Evolutionary conservation across 148 eudicot species (phyloP).

Genomic region (Drosera capensis): DNA sequence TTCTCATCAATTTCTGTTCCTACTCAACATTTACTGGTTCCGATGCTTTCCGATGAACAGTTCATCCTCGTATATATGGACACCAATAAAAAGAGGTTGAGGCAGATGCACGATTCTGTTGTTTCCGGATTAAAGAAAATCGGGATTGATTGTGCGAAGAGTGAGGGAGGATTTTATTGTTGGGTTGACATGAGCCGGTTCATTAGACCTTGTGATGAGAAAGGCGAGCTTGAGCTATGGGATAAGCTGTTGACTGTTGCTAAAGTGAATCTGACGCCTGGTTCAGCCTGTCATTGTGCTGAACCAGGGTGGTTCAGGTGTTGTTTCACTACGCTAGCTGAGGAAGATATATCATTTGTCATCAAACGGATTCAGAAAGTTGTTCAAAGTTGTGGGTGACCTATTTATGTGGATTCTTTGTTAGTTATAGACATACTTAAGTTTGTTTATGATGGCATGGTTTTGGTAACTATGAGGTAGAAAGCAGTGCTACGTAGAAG

Average conservation of each 20-base stretch:
- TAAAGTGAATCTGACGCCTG: conserved; percentile 67
- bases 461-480: conserved; percentile 3
- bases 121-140: conserved; percentile 48
- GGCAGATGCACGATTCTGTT: conserved; percentile 36
- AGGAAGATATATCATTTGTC: conserved; percentile 54
- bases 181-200: conserved; percentile 78
- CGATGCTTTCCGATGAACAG: conserved; percentile 51
- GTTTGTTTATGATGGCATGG: conserved; percentile 4
- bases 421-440: conserved; percentile 3
- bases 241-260: conserved; percentile 60
- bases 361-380: conserved; percentile 45
- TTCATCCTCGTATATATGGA: conserved; percentile 35
- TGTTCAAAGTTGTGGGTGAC: conserved; percentile 25
- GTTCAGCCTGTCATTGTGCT: conserved; percentile 75
- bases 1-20: conserved; percentile 28
- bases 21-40: conserved; percentile 45
- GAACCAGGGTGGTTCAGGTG: conserved; percentile 97
- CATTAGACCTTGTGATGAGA: conserved; percentile 50
- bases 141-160: conserved; percentile 49
- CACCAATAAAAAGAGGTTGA: conserved; percentile 39
- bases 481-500: no score
- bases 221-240: conserved; percentile 88
- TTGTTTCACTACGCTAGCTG: conserved; percentile 57
- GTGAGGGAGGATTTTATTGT: conserved; percentile 76
- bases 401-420: not conserved